Evolutionary conservation across 2,329 filamentous ascomycete species (phyloP), one percentile per base, ranked within the genome.

Genomic region (Pestalotiopsis sp.): DNA sequence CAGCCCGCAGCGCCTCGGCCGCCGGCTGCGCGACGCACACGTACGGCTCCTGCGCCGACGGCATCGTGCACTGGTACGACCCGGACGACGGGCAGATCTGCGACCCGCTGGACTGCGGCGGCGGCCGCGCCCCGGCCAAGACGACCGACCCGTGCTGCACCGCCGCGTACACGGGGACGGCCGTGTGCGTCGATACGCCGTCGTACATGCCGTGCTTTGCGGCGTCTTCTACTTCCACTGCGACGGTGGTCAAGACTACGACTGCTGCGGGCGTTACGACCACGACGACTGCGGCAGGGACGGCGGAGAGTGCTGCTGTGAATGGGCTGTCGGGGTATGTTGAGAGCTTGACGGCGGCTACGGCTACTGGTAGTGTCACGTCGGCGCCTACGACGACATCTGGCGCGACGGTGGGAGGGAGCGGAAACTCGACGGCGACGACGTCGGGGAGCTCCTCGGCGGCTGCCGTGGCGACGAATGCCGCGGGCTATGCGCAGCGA

Each of bases 21-120:
- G 61, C 25, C 1, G 36, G 61, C 11, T 64, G 61, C 39, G 36
- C 61, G 38, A 64, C 61, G n/a, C 61, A 64, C 23, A 64, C 61
- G n/a, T 64, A 41, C 25, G 61, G 61, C 39, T 12, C 23, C 61
- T 64, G 61, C 41, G 38, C 38, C 14, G 61, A 64, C 25, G 61
- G 38, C 61, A 52, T 64, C 3, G 39, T 38, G 61, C 61, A 64
- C 61, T 64, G 61, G 61, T 64, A 64, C 39, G 61, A 64, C 25
- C 61, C 61, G 2, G 61, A 64, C 25, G 38, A 64, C 25, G 38
- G 38, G 7, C 61, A 64, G 38, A 64, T 64, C 39, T 64, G 61
- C 41, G 61, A 64, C 61, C 61, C 61, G 20, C 61, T 64, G 7
- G 61, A 64, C 39, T 64, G 61, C 61, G 61, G 61, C 61, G 38